Percentiles rank a stretch among this genome's conserved stretches.
These are phyloP conservation scores for Sporothrix pallida DNA, from an alignment of 2,329 filamentous ascomycete species.

Conservation along the genomic window DNA sequence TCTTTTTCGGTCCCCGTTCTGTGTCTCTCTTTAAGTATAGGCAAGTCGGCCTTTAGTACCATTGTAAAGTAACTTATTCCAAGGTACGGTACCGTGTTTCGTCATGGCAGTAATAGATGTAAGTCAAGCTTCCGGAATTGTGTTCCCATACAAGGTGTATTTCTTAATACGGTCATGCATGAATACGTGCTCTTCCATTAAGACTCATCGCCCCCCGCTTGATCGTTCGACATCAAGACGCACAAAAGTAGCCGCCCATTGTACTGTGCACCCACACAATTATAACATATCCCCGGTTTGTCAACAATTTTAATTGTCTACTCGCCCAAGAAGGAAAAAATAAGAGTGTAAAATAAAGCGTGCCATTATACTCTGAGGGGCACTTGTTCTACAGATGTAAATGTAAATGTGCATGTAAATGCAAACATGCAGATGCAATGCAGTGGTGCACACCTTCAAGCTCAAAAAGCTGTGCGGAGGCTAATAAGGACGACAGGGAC, in stretches of 20 bases:
- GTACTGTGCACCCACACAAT: not conserved
- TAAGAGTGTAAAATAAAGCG: not conserved
- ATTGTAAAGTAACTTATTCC: not conserved
- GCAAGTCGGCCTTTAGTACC: not conserved
- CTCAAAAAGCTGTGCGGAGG: no score
- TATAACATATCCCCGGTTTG: no score
- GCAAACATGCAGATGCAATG: not conserved
- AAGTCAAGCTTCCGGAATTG: not conserved
- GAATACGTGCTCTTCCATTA: not conserved
- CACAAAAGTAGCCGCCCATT: not conserved
- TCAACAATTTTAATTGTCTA: not conserved
- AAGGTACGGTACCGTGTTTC: not conserved
- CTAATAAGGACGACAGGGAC: not conserved
- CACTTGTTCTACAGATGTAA: not conserved
- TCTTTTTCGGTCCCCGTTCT: not conserved
- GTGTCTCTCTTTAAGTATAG: not conserved
- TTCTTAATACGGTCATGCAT: not conserved
- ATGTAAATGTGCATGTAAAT: not conserved
- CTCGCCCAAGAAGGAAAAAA: not conserved
- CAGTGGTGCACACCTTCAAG: not conserved
- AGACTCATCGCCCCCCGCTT: no score
- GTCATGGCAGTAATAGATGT: no score
- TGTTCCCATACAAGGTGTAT: not conserved
- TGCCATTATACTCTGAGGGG: not conserved
- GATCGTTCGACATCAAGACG: not conserved